phyloP scores from a whole-genome alignment of 2,329 filamentous ascomycete genomes.

The Epicoccum sorghinum region DNA sequence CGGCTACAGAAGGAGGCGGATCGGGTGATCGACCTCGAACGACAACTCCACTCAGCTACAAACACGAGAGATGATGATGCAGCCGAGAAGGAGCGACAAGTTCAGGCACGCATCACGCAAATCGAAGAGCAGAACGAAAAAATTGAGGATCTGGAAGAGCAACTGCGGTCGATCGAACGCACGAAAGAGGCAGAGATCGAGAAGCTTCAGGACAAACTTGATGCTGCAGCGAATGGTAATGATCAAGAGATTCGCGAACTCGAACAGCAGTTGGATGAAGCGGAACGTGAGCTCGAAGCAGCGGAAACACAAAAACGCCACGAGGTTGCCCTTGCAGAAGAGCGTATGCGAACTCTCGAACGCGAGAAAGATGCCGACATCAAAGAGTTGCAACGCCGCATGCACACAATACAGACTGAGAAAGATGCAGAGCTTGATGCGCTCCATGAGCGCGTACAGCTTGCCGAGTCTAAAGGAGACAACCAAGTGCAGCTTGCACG shows the following conservation, averaged over 20 bases:
- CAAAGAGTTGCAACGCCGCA: constrained; percentile 43
- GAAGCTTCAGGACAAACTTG: constrained; percentile 49
- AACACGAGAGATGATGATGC: constrained; percentile 29
- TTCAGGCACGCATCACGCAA: constrained; percentile 40
- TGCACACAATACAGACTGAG: constrained; percentile 38
- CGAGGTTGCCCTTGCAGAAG: constrained; percentile 38
- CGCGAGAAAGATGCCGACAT: constrained; percentile 47
- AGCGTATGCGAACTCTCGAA: constrained; percentile 39
- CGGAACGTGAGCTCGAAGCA: constrained; percentile 35
- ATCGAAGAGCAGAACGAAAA: constrained; percentile 43
- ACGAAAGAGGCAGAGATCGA: constrained; percentile 53
- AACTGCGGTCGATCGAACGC: constrained; percentile 29
- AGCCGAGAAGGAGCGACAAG: constrained; percentile 35
- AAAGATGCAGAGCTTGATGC: constrained; percentile 51
- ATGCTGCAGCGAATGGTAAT: constrained; percentile 45
- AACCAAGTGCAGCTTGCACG: constrained; percentile 49
- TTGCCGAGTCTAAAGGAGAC: constrained; percentile 49
- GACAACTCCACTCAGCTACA: constrained; percentile 32
- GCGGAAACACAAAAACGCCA: constrained; percentile 37
- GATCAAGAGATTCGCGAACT: constrained; percentile 59
- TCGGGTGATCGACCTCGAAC: constrained; percentile 20
- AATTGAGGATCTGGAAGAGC: constrained; percentile 43
- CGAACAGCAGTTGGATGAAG: constrained; percentile 48
- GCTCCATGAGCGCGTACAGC: constrained; percentile 48
- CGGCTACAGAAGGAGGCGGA: constrained; percentile 25